Evolutionary conservation across 352 stramenopile species (phyloP).

Genomic region (Globisporangium mamillatum): DNA sequence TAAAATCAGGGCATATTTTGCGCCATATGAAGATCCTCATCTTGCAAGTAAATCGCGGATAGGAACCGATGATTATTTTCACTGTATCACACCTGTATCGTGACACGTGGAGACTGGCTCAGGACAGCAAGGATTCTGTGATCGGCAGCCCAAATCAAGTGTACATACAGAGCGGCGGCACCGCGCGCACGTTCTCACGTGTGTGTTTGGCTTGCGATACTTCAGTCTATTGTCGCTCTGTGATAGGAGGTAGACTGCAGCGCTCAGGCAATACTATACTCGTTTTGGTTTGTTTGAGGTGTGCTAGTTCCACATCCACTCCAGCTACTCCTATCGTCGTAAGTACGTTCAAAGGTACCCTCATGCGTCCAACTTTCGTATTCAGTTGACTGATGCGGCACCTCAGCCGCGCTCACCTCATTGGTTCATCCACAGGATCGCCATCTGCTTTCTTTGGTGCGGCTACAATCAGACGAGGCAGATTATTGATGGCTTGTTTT

Average conservation of each 20-base stretch:
- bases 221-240: neutral
- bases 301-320: neutral
- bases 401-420: neutral
- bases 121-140: neutral
- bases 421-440: constrained; percentile 1
- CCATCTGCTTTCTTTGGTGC: constrained; percentile 6
- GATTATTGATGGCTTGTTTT: neutral
- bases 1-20: neutral
- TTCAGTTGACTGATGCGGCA: neutral
- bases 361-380: neutral
- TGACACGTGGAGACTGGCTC: neutral
- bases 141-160: neutral
- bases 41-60: neutral
- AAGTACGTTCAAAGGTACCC: neutral
- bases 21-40: neutral
- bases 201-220: neutral
- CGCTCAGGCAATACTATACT: neutral
- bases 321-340: too few species aligned
- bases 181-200: neutral
- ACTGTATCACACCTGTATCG: neutral
- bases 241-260: neutral
- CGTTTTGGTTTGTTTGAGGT: neutral
- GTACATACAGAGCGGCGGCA: neutral
- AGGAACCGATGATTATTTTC: neutral
- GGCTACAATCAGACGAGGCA: constrained; percentile 8